Base-by-base conservation (phyloP, 345 rosid genomes). In the Pistacia vera region DNA sequence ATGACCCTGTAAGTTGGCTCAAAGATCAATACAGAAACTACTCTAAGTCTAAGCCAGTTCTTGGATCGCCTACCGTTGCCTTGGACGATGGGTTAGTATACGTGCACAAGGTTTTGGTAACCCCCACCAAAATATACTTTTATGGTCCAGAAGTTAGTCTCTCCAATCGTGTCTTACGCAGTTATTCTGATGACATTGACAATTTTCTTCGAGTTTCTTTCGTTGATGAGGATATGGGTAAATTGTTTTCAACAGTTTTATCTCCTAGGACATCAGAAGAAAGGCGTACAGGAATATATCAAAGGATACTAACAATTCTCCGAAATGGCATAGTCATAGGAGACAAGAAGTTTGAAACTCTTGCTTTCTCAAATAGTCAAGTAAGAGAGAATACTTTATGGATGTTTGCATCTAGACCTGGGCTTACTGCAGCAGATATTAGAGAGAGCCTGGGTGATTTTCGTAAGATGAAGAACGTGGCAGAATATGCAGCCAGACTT, bases 201-300 rank as follows among this genome's bases (percentile, higher is more conserved):
- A 81, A 83, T 75, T 85, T 87, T 81, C 82, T 87, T 69, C 88
- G 90, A 11, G 83, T 87, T 65, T 87, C 88, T 59, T 87, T 83
- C 65, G 84, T 87, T 51, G 90, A 87, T 20, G 90, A 87, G 77
- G 67, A 79, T 36, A 67, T 80, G 36, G 81, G 85, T 25, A 85
- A 74, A 56, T 12, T 87, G 11, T 63, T 22, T 22, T 22, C 25
- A 22, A 22, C 25, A 22, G 25, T 22, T 22, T 22, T 22, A 22
- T 22, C 25, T 68, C 78, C 82, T 6, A 82, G 74, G 2, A 56
- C 75, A 8, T 85, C 80, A 64, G 77, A 71, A 49, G 78, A 58
- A 56, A 76, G 36, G 67, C 83, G 78, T 52, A 85, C 88, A 55
- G 73, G 75, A 28, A 65, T 87, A 11, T 87, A 83, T 63, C 58